Base-by-base conservation (phyloP, 139 green algal genomes). In the Raphidocelis subcapitata region DNA sequence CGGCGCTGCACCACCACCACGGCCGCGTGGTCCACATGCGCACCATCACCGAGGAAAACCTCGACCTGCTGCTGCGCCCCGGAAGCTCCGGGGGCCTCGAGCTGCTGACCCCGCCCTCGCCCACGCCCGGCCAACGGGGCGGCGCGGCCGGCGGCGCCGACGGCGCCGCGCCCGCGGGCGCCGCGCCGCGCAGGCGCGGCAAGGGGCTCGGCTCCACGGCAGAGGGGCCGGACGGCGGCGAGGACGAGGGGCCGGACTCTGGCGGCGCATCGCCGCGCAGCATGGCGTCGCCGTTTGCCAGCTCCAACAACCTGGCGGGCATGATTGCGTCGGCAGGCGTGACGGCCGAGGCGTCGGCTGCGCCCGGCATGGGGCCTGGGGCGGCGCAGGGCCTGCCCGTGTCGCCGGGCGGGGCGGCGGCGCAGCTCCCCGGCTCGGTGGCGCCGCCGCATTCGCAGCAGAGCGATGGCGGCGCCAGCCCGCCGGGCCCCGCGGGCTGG, bases 21-120 rank as follows among this genome's bases (percentile, higher is more conserved):
- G 8, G 12, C 41, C 41, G 41, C 8, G 41, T 49, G 8, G 41
- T 12, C 8, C 70, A 77, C 70, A 77, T 77, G 70, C 70, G 70
- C 61, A 77, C 70, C 23, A 77, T 77, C 47, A 77, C 70, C 12
- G 70, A 77, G 49, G 70, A 77, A 32, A 70, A 61, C 16, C 55
- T 77, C 12, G 70, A 62, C 16, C 5, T 16, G 10, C 8, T 62
- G 14, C 14, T 62, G 24, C 55, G n/a, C 24, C 24, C 55, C 24
- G 55, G 55, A 8, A 31, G 55, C 26, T 62, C 26, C 10, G n/a
- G n/a, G 14, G 26, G 26, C n/a, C 10, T 31, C 24, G 26, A 35
- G 10, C 55, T 62, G 55, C 55, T 62, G 55, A 62, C 26, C 10
- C n/a, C 55, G 10, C 26, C n/a, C 5, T 14, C 24, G 55, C 10